Conservation (phyloP, 371 early-diverging fungal species). For the Mucor lusitanicus region DNA sequence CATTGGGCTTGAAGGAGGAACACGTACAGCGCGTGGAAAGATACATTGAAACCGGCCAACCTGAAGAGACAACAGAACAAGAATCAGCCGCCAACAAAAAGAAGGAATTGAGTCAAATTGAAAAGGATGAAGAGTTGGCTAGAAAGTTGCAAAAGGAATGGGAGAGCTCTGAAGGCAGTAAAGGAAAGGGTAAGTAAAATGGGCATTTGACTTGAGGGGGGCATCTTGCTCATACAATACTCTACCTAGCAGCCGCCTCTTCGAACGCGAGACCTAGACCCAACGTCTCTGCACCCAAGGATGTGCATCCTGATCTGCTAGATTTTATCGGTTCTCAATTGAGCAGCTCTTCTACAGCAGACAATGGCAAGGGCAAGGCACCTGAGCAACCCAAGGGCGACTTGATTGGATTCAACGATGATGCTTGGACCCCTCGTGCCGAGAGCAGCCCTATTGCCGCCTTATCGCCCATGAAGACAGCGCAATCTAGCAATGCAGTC, state of each 20-base stretch:
- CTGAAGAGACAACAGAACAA: conserved; percentile 41
- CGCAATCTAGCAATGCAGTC: conserved; percentile 8
- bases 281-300: conserved; percentile 45
- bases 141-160: conserved; percentile 68
- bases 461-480: conserved; percentile 12
- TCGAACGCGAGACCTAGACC: conserved; percentile 40
- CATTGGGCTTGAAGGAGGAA: conserved; percentile 81
- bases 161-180: conserved; percentile 33
- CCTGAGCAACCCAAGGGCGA: conserved; percentile 23
- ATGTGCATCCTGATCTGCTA: conserved; percentile 44
- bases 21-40: conserved; percentile 81
- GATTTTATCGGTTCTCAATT: conserved; percentile 39
- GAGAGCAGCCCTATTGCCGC: conserved; percentile 6
- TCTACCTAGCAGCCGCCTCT: conserved; percentile 9
- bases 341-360: conserved; percentile 9
- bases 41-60: conserved; percentile 48
- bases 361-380: conserved; percentile 14
- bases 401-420: conserved; percentile 56
- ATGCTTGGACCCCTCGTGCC: conserved; percentile 49
- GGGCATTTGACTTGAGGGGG: background rate
- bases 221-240: background rate
- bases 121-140: conserved; percentile 73
- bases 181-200: conserved; percentile 26
- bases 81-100: conserved; percentile 27
- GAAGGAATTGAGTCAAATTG: conserved; percentile 25